phyloP scores from a whole-genome alignment of 2,329 filamentous ascomycete genomes.

The Sporothrix humicola region DNA sequence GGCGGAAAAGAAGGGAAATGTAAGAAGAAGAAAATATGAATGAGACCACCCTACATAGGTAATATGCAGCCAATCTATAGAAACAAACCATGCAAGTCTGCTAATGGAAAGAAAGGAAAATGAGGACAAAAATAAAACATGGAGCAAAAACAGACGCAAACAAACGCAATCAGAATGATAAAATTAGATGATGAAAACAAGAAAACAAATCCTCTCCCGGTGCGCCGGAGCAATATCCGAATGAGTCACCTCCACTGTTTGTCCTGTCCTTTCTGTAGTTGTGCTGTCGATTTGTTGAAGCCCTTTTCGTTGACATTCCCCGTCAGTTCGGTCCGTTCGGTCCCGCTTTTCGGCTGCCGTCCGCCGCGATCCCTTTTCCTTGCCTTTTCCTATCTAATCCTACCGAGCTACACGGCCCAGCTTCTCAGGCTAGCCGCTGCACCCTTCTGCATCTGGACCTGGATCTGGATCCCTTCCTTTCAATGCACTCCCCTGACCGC shows the following conservation, averaged over 20 bases:
- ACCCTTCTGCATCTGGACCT: not conserved
- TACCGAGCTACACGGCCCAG: conserved; percentile 15
- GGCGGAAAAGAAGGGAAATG: not conserved
- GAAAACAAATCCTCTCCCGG: not conserved
- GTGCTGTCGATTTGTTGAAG: too few relatives aligned
- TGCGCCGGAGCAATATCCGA: conserved; percentile 8
- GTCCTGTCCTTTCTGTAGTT: too few relatives aligned
- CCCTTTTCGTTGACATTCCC: not conserved
- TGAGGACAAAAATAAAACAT: not conserved
- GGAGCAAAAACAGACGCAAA: not conserved
- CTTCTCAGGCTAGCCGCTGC: not conserved
- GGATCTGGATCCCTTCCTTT: not conserved
- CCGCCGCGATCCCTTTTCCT: not conserved
- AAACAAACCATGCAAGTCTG: not conserved
- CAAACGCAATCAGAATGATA: not conserved
- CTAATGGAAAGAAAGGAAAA: not conserved
- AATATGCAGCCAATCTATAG: not conserved
- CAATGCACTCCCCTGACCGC: not conserved
- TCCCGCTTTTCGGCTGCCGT: conserved; percentile 27
- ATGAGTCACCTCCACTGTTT: conserved; percentile 19
- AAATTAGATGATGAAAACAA: not conserved
- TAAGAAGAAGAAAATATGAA: not conserved
- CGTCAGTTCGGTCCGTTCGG: conserved; percentile 7
- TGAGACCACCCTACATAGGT: not conserved
- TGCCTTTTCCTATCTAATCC: conserved; percentile 21